Evolutionary conservation across 257 asterid species (phyloP).

Genomic region (Salvia rosmarinus): DNA sequence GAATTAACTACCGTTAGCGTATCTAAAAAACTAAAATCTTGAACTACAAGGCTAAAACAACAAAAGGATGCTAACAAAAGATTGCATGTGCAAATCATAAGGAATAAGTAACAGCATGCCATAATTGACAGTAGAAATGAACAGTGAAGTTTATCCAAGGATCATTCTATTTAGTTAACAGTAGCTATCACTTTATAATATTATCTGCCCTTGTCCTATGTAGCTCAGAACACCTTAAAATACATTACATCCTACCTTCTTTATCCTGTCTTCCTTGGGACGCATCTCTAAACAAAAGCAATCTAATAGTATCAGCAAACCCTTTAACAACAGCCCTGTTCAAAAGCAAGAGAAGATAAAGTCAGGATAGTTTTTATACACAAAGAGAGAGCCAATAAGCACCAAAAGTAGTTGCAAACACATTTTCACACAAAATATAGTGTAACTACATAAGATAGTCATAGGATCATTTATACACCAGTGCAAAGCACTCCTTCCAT

Average conservation of each 20-base stretch:
- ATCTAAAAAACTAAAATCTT: no score
- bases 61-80: background rate
- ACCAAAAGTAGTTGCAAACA: background rate
- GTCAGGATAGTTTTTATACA: background rate
- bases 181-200: background rate
- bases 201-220: background rate
- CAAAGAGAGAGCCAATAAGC: slow-evolving; percentile 12
- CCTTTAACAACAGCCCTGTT: slow-evolving; percentile 98
- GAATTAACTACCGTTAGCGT: no score
- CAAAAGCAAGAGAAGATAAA: slow-evolving; percentile 35
- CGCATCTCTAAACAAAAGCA: slow-evolving; percentile 93
- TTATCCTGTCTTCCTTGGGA: slow-evolving; percentile 85
- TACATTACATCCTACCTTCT: slow-evolving; percentile 63
- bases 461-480: slow-evolving; percentile 57
- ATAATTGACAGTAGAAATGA: slow-evolving; percentile 3
- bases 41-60: background rate
- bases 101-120: background rate
- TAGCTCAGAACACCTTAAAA: slow-evolving; percentile 26
- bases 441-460: background rate
- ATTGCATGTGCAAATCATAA: background rate
- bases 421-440: slow-evolving; percentile 1
- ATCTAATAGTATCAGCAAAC: slow-evolving; percentile 81
- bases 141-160: background rate
- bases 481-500: slow-evolving; percentile 95
- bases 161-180: slow-evolving; percentile 23